phyloP scores from a whole-genome alignment of 345 rosid genomes.

The Populus pruinosa region DNA sequence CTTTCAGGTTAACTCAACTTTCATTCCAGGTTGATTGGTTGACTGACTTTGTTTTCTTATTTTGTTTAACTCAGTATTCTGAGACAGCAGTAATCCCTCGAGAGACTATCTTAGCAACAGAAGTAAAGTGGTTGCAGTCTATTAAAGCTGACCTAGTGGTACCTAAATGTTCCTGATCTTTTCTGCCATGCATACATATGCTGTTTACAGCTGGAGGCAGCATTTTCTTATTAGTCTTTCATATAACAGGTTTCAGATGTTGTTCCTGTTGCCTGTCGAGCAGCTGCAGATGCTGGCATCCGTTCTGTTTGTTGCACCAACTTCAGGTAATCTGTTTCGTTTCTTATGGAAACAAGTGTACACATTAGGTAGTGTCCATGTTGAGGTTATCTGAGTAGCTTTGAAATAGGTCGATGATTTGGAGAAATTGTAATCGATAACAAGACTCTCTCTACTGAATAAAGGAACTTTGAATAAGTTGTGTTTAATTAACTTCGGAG shows the following conservation, averaged over 20 bases:
- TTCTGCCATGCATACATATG: not conserved
- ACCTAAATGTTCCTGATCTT: constrained; percentile 1
- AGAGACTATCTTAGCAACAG: constrained; percentile 69
- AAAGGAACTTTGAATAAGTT: no score
- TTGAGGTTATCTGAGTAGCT: no score
- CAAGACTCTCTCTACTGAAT: no score
- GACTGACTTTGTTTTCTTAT: not conserved
- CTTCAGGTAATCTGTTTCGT: constrained; percentile 58
- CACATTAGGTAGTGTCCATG: not conserved
- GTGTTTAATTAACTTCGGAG: no score
- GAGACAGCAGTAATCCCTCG: constrained; percentile 96
- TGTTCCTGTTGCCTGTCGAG: constrained; percentile 94
- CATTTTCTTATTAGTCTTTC: no score
- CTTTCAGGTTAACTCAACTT: no score
- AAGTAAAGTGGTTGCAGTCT: constrained; percentile 84
- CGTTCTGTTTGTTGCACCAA: constrained; percentile 95
- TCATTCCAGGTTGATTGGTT: no score
- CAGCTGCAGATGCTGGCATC: constrained; percentile 99
- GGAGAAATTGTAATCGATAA: no score
- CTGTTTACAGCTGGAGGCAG: no score
- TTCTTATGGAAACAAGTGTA: not conserved
- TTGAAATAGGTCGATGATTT: no score
- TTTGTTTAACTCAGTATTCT: constrained; percentile 54
- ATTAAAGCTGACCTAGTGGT: constrained; percentile 95
- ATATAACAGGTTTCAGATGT: constrained; percentile 84